Conservation (phyloP, 192 early-diverging fungal species). For the Entomortierella lignicola region DNA sequence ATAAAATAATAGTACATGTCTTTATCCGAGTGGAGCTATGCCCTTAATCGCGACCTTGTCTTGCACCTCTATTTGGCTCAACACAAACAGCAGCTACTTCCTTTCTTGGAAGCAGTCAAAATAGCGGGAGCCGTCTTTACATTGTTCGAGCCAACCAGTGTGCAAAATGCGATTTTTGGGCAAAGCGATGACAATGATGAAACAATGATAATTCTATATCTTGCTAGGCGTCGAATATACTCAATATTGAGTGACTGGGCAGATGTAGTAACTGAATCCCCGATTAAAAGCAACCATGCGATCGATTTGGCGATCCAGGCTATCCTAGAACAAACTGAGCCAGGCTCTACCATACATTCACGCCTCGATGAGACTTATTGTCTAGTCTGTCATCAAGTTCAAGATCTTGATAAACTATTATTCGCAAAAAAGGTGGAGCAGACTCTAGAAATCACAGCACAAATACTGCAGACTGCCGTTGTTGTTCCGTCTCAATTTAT, state of each 20-base stretch:
- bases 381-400: not conserved
- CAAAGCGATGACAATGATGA: not conserved
- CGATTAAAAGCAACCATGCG: not conserved
- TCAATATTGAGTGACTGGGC: not conserved
- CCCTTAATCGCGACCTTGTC: constrained; percentile 20
- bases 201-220: not conserved
- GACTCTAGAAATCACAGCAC: not conserved
- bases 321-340: not conserved
- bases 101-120: constrained; percentile 16
- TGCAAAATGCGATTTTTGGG: constrained; percentile 1
- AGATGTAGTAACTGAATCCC: too few species aligned
- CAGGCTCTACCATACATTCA: not conserved
- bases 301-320: not conserved
- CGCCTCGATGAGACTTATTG: not conserved
- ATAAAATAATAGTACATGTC: constrained; percentile 23
- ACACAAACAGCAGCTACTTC: constrained; percentile 3
- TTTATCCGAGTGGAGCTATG: constrained; percentile 1
- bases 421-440: not conserved
- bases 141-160: not conserved
- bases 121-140: not conserved
- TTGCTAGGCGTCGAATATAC: not conserved
- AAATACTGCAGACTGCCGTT: not conserved
- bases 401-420: not conserved
- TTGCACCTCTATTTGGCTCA: constrained; percentile 18
- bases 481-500: constrained; percentile 5